These are phyloP conservation scores for Catharanthus roseus DNA, from an alignment of 257 asterid species.

Conservation along the genomic window DNA sequence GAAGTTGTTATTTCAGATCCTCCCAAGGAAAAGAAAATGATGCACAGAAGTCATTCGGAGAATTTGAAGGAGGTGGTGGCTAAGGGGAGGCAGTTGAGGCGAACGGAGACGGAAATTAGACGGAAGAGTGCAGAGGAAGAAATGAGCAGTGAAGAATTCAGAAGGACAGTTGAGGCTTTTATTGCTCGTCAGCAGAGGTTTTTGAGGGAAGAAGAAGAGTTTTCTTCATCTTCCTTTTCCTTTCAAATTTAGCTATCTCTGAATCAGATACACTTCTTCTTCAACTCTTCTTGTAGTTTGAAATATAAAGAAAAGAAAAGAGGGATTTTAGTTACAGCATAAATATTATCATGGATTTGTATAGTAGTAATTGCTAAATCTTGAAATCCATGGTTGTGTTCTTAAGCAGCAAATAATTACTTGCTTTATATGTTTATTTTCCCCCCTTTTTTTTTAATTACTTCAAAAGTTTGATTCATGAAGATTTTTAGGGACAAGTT, in stretches of 20 bases:
- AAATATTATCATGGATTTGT: neutral
- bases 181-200: constrained; percentile 72
- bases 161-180: constrained; percentile 67
- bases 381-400: neutral
- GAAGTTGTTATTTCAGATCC: neutral
- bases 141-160: constrained; percentile 77
- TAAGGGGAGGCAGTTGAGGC: constrained; percentile 31
- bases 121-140: constrained; percentile 35
- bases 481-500: neutral
- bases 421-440: too few species aligned
- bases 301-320: neutral
- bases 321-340: neutral
- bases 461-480: neutral
- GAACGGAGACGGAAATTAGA: constrained; percentile 48
- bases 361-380: neutral
- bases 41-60: constrained; percentile 45
- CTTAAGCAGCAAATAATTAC: neutral
- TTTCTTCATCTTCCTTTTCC: constrained; percentile 23
- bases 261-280: too few species aligned
- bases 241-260: neutral
- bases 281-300: too few species aligned
- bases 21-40: constrained; percentile 12
- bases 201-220: constrained; percentile 61
- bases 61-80: constrained; percentile 16
- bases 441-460: too few species aligned